phyloP scores from a whole-genome alignment of 139 green algal genomes.

The Gonium pectorale region DNA sequence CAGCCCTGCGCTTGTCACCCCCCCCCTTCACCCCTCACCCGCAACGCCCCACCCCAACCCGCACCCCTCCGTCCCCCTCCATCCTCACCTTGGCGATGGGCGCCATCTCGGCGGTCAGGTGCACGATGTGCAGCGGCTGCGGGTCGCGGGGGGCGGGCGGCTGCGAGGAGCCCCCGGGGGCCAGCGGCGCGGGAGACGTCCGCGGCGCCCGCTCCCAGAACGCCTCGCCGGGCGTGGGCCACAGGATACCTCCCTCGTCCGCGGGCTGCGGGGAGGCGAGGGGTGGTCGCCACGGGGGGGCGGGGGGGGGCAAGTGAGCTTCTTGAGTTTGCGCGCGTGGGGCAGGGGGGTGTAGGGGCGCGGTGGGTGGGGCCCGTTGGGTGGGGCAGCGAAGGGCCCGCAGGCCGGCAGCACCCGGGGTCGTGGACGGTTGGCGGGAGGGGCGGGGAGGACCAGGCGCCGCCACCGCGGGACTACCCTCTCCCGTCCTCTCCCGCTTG shows the following conservation, averaged over 20 bases:
- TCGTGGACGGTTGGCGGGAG: no score
- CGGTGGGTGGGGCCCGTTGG: no score
- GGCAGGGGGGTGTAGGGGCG: no score
- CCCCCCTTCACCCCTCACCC: no score
- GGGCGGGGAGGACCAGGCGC: no score
- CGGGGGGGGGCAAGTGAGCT: neutral
- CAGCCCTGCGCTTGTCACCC: no score
- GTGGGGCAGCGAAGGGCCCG: no score
- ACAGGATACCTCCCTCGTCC: conserved; percentile 51
- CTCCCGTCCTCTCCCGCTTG: no score
- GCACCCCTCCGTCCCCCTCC: neutral
- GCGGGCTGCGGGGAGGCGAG: neutral
- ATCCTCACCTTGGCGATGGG: conserved; percentile 89
- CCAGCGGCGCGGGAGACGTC: conserved; percentile 43
- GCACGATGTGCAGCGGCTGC: conserved; percentile 81
- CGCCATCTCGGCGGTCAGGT: conserved; percentile 95
- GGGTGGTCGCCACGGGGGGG: neutral
- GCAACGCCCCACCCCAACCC: neutral
- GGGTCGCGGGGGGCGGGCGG: conserved; percentile 44
- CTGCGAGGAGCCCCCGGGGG: neutral
- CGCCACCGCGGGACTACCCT: no score
- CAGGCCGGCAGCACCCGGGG: no score
- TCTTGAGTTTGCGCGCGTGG: no score
- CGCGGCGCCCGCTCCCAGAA: conserved; percentile 65
- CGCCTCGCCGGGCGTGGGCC: conserved; percentile 47